Base-by-base conservation (phyloP, 1,139 yeast genomes). In the Taphrina pruni region DNA sequence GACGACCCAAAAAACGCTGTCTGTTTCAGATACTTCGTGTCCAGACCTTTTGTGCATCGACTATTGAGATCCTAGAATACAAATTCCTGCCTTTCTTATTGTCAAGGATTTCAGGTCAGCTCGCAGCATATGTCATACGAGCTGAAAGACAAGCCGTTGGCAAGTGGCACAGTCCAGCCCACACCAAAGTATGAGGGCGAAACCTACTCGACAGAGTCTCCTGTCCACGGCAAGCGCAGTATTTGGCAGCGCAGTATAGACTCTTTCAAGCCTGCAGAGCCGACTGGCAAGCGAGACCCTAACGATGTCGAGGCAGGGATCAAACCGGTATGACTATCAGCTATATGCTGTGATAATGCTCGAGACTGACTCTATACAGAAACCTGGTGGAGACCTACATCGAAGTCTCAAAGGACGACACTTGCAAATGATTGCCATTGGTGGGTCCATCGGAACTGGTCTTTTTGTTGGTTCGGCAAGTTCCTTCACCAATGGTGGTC, bases 381-480 rank as follows among this genome's bases (percentile, higher is more conserved):
- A 45, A 55, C 67, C 67, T n/a, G 60, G 61, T 21, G 55, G 61
- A 17, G 61, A 64, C 32, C 69, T 72, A 39, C 75, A 80, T 70
- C 78, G 85, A 72, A 79, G 79, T 60, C 77, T 84, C 60, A 78
- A 78, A 54, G 76, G 81, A 9, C 78, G 86, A 60, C 86, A 84
- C 75, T 81, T 84, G 35, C 78, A 82, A 57, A 79, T 84, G 94
- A 86, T 88, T 78, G 90, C 90, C 74, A 79, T 83, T 67, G 85
- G 85, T 71, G 86, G 86, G 57, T 80, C 84, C 8, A 74, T 84
- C 45, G 89, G 90, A 71, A 87, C 91, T 8, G 92, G 93, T 74
- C 81, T 69, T 43, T 83, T 86, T 71, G 86, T 88, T 71, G 91
- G 92, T 70, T 81, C 87, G 54, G 92, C 92, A 61, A 78, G 82